Evolutionary conservation across 768 basidiomycete genomes (phyloP).

Genomic region (Galerina marginata): DNA sequence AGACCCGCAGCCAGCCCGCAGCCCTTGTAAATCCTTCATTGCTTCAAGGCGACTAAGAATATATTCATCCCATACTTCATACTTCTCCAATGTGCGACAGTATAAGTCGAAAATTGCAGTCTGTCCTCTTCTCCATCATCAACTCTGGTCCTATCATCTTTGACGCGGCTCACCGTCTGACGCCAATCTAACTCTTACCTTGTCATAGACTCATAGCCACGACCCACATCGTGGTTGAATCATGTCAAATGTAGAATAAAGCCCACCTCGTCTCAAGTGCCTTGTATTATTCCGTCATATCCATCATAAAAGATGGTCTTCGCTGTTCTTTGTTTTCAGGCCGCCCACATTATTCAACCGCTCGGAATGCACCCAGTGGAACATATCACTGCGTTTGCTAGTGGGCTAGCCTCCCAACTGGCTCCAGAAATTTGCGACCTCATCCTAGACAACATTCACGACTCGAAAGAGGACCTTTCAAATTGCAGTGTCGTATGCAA

Average conservation of each 20-base stretch:
- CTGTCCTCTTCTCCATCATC: too few species aligned
- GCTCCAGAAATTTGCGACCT: conserved; percentile 38
- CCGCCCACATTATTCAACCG: background rate
- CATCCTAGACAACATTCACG: conserved; percentile 34
- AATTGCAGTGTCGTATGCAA: conserved; percentile 38
- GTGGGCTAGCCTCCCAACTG: conserved; percentile 30
- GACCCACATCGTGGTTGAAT: too few species aligned
- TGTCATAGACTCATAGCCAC: background rate
- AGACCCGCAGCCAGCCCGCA: background rate
- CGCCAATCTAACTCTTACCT: background rate
- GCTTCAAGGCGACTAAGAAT: too few species aligned
- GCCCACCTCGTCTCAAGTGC: too few species aligned
- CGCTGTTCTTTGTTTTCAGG: background rate
- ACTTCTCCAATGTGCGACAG: too few species aligned
- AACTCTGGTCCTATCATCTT: too few species aligned
- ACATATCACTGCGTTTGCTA: conserved; percentile 18
- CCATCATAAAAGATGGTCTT: background rate
- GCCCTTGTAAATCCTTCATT: background rate
- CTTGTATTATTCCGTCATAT: background rate
- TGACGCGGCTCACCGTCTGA: too few species aligned
- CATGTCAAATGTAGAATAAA: too few species aligned
- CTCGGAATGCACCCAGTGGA: background rate
- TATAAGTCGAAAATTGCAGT: too few species aligned
- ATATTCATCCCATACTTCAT: too few species aligned
- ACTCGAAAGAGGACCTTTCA: conserved; percentile 30